Conservation (phyloP, 352 stramenopile genomes). For the Phytophthora meadii region DNA sequence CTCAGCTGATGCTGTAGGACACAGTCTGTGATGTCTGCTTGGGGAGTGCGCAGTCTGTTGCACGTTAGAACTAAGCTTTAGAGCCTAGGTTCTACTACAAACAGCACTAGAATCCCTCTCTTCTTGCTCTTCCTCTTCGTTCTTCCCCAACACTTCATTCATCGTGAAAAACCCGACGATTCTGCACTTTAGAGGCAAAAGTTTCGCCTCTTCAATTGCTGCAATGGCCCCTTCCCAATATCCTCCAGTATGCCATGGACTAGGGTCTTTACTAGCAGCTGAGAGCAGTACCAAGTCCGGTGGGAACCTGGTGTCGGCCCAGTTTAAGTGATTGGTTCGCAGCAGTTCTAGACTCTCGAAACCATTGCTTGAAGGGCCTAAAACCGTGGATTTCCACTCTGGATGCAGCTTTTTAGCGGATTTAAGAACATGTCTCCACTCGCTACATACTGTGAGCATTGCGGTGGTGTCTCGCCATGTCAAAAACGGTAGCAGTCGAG, state of each 20-base stretch:
- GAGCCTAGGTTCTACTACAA: too few species aligned
- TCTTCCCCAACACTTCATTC: slow-evolving; percentile 35
- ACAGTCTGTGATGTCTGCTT: too few species aligned
- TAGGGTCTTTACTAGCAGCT: slow-evolving; percentile 33
- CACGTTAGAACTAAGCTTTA: too few species aligned
- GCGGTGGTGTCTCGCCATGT: slow-evolving; percentile 53
- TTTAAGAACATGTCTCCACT: slow-evolving; percentile 31
- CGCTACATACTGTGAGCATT: slow-evolving; percentile 41
- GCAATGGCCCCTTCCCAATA: slow-evolving; percentile 50
- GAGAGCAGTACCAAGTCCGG: slow-evolving; percentile 51
- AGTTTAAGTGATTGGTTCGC: slow-evolving; percentile 35
- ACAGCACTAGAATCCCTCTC: slow-evolving; percentile 1
- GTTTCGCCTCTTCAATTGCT: slow-evolving; percentile 39
- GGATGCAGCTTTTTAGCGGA: slow-evolving; percentile 25
- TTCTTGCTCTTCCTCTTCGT: background rate
- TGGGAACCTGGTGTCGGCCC: slow-evolving; percentile 44
- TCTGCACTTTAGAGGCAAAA: slow-evolving; percentile 48
- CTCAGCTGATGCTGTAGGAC: too few species aligned
- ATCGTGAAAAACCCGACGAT: slow-evolving; percentile 48
- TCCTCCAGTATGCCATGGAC: slow-evolving; percentile 38
- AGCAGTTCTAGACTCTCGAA: slow-evolving; percentile 48
- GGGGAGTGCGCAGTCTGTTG: too few species aligned
- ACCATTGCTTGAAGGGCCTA: slow-evolving; percentile 29
- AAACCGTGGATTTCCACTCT: slow-evolving; percentile 52
- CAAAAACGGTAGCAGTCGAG: slow-evolving; percentile 50